phyloP scores from a whole-genome alignment of 169 alveolate genomes.

The Eimeria necatrix region DNA sequence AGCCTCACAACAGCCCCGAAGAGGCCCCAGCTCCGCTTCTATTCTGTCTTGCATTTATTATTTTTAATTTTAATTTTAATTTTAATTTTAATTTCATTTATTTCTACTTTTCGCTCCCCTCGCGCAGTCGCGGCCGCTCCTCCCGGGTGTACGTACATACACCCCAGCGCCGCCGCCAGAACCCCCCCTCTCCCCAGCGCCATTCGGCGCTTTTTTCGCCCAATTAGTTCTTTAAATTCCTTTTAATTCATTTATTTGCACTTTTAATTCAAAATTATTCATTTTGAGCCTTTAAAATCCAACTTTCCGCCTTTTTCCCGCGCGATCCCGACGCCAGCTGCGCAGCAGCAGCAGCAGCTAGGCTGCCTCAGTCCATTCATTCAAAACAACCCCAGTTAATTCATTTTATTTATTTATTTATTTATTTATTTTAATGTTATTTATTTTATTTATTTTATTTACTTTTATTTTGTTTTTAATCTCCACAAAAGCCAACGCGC shows the following conservation, averaged over 20 bases:
- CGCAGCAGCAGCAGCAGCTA: not conserved
- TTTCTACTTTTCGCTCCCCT: not conserved
- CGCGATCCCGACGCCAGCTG: not conserved
- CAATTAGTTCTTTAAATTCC: no score
- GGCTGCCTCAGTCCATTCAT: not conserved
- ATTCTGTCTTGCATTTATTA: not conserved
- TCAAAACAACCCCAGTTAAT: no score
- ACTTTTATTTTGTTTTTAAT: not conserved
- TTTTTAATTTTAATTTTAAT: not conserved
- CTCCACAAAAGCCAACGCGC: no score
- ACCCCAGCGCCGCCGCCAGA: not conserved
- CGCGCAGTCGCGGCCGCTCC: not conserved
- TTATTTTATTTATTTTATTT: not conserved
- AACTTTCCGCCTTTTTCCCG: no score
- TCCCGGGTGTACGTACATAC: conserved; percentile 10
- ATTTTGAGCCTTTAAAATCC: no score
- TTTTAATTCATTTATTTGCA: not conserved
- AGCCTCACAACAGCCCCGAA: not conserved
- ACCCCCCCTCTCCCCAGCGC: no score
- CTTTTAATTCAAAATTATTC: not conserved
- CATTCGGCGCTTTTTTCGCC: no score
- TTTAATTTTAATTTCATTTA: not conserved
- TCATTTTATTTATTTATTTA: not conserved
- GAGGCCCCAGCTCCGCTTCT: not conserved
- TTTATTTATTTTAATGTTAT: not conserved